Base-by-base conservation (phyloP, 345 rosid genomes). In the Brassica carinata region DNA sequence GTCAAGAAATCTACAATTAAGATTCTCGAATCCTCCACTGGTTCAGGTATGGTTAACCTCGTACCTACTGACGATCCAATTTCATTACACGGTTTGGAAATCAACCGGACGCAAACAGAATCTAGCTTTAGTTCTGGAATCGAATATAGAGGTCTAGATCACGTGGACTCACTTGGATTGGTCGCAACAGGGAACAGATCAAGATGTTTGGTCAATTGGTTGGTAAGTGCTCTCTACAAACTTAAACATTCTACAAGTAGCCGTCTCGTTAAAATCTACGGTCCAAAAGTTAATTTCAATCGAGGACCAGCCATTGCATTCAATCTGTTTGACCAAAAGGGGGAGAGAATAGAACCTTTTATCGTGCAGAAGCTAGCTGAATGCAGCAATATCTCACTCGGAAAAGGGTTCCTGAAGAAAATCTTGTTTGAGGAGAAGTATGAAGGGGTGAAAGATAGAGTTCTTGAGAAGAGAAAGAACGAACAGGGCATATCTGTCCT, bases 311-410 rank as follows among this genome's bases (percentile, higher is more conserved):
- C 98, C 13, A 75, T 94, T 80, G 95, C 98, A 0, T 92, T 94
- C 85, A 91, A 91, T 74, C 81, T 92, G 45, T 91, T 90, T 61
- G 93, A 94, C 79, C 90, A 90, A 94, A 92, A 89, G 69, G 94
- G 97, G 29, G 91, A 88, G 72, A 92, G 88, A 83, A 76, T 92
- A 18, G 94, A 92, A 63, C 92, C 98, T 29, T 83, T 86, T 62
- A 87, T 94, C 11, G 90, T 94, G 63, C 98, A 94, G 79, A 94
- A 94, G 84, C 91, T 94, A 18, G 98, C 98, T 0, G 98, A 87
- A 74, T 81, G 92, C 62, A 86, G 81, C 77, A 88, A 87, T 68
- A 89, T 92, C 30, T 91, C 97, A 31, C 89, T 94, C 4, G 88
- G 97, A 80, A 85, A 80, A 67, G 90, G 94, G 14, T 85, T 89